Evolutionary conservation across 1,284 basidiomycete genomes (phyloP).

Genomic region (Naganishia sp.): DNA sequence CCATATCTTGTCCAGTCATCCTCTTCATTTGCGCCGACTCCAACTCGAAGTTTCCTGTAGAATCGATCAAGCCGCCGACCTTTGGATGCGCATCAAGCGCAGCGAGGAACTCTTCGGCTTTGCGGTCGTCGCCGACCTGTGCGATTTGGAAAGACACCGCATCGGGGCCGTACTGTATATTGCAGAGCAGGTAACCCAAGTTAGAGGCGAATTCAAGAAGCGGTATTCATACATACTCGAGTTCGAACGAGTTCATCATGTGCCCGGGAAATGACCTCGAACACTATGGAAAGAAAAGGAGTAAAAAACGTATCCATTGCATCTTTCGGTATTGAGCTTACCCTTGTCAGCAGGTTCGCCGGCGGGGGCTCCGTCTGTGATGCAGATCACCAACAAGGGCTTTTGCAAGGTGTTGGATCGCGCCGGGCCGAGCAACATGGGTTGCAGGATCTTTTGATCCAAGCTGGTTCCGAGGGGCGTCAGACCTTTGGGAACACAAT

Average conservation of each 20-base stretch:
- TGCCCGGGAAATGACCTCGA: conserved; percentile 27
- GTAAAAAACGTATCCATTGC: too few relatives aligned
- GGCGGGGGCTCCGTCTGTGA: conserved; percentile 49
- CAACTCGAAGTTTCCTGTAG: conserved; percentile 33
- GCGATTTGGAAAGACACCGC: conserved; percentile 51
- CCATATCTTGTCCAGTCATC: conserved; percentile 19
- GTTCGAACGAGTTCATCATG: conserved; percentile 25
- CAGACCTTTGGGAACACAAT: conserved; percentile 36
- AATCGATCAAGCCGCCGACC: conserved; percentile 44
- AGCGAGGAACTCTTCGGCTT: conserved; percentile 54
- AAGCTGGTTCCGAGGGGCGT: conserved; percentile 55
- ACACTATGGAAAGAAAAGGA: conserved; percentile 21
- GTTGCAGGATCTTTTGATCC: conserved; percentile 55
- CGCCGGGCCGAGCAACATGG: conserved; percentile 55
- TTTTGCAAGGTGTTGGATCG: conserved; percentile 51
- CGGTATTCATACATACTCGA: conserved; percentile 3
- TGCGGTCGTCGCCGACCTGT: conserved; percentile 54
- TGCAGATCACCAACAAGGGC: conserved; percentile 54
- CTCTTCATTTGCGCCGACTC: conserved; percentile 30
- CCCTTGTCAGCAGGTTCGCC: conserved; percentile 30
- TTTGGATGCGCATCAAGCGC: conserved; percentile 55
- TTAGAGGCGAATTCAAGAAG: background rate
- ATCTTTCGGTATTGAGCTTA: background rate
- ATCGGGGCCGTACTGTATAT: conserved; percentile 31
- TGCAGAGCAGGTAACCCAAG: background rate